Base-by-base conservation (phyloP, 1,139 yeast species). In the Pichia sp. region DNA sequence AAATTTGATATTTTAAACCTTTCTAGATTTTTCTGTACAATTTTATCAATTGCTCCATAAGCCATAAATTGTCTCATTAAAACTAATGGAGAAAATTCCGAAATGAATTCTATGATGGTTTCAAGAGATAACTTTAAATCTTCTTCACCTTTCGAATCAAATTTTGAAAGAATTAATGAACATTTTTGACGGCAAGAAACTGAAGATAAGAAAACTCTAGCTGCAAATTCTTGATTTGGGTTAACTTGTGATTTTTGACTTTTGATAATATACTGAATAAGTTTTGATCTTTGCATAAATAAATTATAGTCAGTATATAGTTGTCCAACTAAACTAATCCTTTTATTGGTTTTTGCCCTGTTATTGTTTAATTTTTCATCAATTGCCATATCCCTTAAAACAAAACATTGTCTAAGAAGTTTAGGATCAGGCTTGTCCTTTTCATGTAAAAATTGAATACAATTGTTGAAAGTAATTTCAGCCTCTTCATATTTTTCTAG, bases 71-170 rank as follows among this genome's bases (percentile, higher is more conserved):
- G 52, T 31, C 27, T 36, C 3, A 41, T 4, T 16, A 54, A 41
- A 5, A 54, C 3, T 3, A 16, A 19, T 5, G 52, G 36, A n/a
- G 49, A 46, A 29, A 42, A 45, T 4, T 19, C 18, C 2, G 45
- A 38, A 25, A 54, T 42, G 25, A 49, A 52, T 0, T 29, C 22
- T 19, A 42, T 45, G 13, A 48, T 36, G 4, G 44, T 19, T 22
- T 49, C 33, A 13, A 54, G 27, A 5, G 55, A 39, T 28, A 13
- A 28, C 14, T 43, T 36, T 3, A 38, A 28, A 41, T 52, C 53
- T 16, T 11, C 11, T 7, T 16, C 27, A 3, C 51, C 48, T 38
- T 52, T 54, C 2, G 53, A 28, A 5, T 47, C 51, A 29, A 54
- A 47, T 1, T 46, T 30, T 3, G 56, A 49, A 14, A 51, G 27